A percentile compares a stretch with the other conserved stretches of the same genome.
Evolutionary conservation across 2,329 filamentous ascomycete genomes (phyloP).

Genomic region (Bertia moriformis): DNA sequence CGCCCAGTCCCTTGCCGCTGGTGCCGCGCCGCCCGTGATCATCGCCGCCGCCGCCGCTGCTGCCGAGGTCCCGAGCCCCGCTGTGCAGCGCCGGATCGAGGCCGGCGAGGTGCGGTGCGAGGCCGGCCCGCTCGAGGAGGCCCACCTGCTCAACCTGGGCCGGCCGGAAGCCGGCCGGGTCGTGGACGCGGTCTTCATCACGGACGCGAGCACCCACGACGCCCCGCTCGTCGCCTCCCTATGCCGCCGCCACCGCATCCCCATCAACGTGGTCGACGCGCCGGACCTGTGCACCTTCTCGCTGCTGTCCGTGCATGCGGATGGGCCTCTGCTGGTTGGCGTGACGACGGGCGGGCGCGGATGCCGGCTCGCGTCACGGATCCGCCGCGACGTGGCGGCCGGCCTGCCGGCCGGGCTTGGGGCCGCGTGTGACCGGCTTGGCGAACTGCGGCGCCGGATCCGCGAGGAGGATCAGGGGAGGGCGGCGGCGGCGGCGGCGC

Average conservation of each 20-base stretch:
- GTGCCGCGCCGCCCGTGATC: constrained; percentile 67
- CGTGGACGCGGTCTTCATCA: constrained; percentile 89
- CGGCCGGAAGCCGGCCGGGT: constrained; percentile 61
- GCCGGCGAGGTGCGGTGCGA: constrained; percentile 52
- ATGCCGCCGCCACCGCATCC: constrained; percentile 69
- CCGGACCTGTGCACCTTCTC: constrained; percentile 79
- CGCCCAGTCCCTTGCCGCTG: constrained; percentile 64
- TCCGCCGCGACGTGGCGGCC: constrained; percentile 75
- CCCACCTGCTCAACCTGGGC: constrained; percentile 63
- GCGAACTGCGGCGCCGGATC: constrained; percentile 55
- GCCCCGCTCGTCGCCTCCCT: constrained; percentile 53
- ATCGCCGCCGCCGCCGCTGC: constrained; percentile 47
- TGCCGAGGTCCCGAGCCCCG: constrained; percentile 15
- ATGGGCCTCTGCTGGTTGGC: constrained; percentile 85
- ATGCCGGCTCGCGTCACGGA: constrained; percentile 80
- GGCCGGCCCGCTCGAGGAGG: constrained; percentile 50
- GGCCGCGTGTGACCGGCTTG: constrained; percentile 61
- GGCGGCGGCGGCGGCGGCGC: too few species aligned
- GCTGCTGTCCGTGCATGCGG: constrained; percentile 73
- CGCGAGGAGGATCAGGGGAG: constrained; percentile 55
- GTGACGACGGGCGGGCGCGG: constrained; percentile 90
- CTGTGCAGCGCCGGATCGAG: constrained; percentile 48
- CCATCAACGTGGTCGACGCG: constrained; percentile 82
- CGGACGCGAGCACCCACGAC: constrained; percentile 33
- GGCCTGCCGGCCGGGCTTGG: constrained; percentile 68